These are phyloP conservation scores for Mucor saturninus DNA, from an alignment of 371 early-diverging fungal species.

Conservation along the genomic window DNA sequence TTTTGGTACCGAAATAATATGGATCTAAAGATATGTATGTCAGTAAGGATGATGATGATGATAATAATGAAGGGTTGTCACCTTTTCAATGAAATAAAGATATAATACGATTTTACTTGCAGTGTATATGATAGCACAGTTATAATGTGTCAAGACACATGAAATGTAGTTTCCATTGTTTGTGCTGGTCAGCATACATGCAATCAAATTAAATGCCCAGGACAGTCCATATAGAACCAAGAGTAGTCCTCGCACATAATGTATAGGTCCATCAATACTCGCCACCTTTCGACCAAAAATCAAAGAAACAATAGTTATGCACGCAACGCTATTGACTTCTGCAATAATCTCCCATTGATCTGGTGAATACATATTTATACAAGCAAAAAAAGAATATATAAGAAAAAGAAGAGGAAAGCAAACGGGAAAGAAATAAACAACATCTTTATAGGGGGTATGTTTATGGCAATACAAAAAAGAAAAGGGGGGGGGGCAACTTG, in stretches of 20 bases:
- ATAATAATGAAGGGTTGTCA: neutral
- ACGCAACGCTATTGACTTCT: conserved; percentile 53
- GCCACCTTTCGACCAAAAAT: conserved; percentile 62
- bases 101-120: conserved; percentile 50
- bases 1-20: conserved; percentile 53
- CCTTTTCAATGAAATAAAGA: conserved; percentile 64
- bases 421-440: neutral
- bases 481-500: too few species aligned
- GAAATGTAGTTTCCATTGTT: conserved; percentile 59
- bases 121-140: conserved; percentile 47
- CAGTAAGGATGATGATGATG: too few species aligned
- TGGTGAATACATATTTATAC: conserved; percentile 53
- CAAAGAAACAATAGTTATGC: conserved; percentile 56
- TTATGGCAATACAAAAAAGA: too few species aligned
- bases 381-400: conserved; percentile 4
- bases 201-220: conserved; percentile 57
- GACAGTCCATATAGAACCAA: conserved; percentile 45
- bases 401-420: neutral
- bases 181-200: conserved; percentile 58
- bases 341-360: conserved; percentile 53
- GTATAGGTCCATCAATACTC: conserved; percentile 48
- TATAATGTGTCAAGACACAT: conserved; percentile 53
- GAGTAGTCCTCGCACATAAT: conserved; percentile 54
- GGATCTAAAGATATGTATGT: conserved; percentile 26
- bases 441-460: neutral